Evolutionary conservation across 169 alveolate genomes (phyloP), one percentile per base, ranked within the genome.

Genomic region (Cryptosporidium meleagridis): DNA sequence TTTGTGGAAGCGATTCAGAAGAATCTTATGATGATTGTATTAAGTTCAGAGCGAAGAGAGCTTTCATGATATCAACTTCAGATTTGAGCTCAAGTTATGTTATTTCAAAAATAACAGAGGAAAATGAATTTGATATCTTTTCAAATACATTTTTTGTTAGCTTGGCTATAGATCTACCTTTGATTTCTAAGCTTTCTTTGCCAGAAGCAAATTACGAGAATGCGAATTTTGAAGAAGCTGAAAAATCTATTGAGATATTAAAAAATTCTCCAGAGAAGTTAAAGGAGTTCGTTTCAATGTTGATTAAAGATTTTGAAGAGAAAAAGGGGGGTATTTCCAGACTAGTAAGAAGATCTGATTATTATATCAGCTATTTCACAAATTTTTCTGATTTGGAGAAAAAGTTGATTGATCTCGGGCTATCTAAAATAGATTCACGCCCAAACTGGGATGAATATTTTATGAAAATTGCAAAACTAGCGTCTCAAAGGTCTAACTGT

Each of bases 401-500:
- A 14, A 39, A 75, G 37, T 10, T 75, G 9, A 10, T n/a, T 37
- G 23, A 37, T 14, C 31, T 61, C 3, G 51, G 31, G 8, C 8
- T 61, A 37, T 37, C 37, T 39, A 59, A 55, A 23, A 14, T 75
- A 21, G 61, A 59, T 37, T 61, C 58, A 59, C 45, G 95, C 7
- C 95, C 95, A 18, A 70, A 65, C 35, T 95, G 97, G 97, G 96
- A 95, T 61, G 72, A 93, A 33, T 96, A 96, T 70, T 96, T 95
- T 85, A 94, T 95, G 94, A 92, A 94, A 55, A 59, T 96, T 29
- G 97, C 97, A 5, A 92, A 91, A 48, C 53, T 95, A 39, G 95
- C 96, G 1, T 91, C 97, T 31, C 45, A 91, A 39, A 70, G 98
- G 39, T 94, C 97, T 21, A 96, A 95, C 85, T 96, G 98, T 85